A percentile compares a stretch with the other conserved stretches of the same genome.
Evolutionary conservation across 768 basidiomycete species (phyloP).

Genomic region (Phaffia tasmanica): DNA sequence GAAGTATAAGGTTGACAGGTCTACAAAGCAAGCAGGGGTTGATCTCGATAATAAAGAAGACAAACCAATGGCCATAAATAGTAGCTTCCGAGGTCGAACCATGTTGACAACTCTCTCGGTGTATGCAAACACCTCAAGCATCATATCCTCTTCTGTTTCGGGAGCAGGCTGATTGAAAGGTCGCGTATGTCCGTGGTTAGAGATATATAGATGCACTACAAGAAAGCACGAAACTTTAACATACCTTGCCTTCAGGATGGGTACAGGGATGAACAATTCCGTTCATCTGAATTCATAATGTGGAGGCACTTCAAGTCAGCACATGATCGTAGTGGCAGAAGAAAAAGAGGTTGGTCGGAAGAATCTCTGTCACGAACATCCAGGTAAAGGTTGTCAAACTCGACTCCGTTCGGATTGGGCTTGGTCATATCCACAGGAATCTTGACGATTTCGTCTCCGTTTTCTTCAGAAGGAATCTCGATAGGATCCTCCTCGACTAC

Average conservation of each 20-base stretch:
- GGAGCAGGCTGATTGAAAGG: conserved; percentile 60
- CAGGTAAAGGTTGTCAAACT: conserved; percentile 86
- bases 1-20: not conserved
- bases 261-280: conserved; percentile 99
- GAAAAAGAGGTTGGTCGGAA: not conserved
- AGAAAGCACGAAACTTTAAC: conserved; percentile 25
- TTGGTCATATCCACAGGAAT: conserved; percentile 67
- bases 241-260: conserved; percentile 89
- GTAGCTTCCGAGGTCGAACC: conserved; percentile 82
- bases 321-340: not conserved
- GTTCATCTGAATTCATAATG: conserved; percentile 59
- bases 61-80: conserved; percentile 97
- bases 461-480: conserved; percentile 38
- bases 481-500: conserved; percentile 77
- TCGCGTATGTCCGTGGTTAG: not conserved
- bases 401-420: conserved; percentile 87
- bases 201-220: not conserved
- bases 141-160: conserved; percentile 98
- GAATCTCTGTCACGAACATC: conserved; percentile 13
- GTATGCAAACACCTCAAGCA: conserved; percentile 92
- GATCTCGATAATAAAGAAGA: conserved; percentile 14
- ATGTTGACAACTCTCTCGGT: conserved; percentile 96
- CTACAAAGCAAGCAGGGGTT: not conserved
- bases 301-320: not conserved
- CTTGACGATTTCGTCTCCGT: conserved; percentile 51